phyloP scores from a whole-genome alignment of 768 basidiomycete genomes.

The Lentinula aciculospora region DNA sequence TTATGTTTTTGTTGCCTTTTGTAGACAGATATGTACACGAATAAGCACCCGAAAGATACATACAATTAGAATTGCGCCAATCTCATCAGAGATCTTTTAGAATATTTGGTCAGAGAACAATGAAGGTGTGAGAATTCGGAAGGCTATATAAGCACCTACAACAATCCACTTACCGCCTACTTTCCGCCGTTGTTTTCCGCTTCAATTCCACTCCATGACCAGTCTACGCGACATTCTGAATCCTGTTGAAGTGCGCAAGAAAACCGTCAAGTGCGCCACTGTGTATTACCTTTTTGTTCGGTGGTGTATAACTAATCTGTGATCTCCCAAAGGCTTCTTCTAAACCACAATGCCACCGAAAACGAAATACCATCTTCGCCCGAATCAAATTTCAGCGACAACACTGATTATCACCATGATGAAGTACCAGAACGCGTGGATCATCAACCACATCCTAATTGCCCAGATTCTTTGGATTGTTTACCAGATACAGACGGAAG shows the following conservation, averaged over 20 bases:
- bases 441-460: constrained; percentile 67
- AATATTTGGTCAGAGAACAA: constrained; percentile 1
- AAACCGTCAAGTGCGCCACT: constrained; percentile 35
- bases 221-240: constrained; percentile 53
- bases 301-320: neutral
- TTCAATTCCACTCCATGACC: constrained; percentile 35
- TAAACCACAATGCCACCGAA: constrained; percentile 16
- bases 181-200: neutral
- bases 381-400: constrained; percentile 25
- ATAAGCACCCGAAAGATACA: neutral
- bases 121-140: neutral
- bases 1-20: constrained; percentile 3
- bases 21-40: constrained; percentile 2
- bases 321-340: constrained; percentile 19
- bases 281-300: neutral
- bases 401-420: constrained; percentile 17
- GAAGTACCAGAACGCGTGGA: constrained; percentile 20
- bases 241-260: constrained; percentile 37
- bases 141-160: constrained; percentile 14
- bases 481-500: constrained; percentile 74
- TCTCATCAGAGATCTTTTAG: neutral
- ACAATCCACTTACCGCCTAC: neutral
- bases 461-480: constrained; percentile 73
- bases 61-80: neutral
- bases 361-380: constrained; percentile 30